Conservation (phyloP, 176 grass and related monocot species). For the Miscanthus lutarioriparius region DNA sequence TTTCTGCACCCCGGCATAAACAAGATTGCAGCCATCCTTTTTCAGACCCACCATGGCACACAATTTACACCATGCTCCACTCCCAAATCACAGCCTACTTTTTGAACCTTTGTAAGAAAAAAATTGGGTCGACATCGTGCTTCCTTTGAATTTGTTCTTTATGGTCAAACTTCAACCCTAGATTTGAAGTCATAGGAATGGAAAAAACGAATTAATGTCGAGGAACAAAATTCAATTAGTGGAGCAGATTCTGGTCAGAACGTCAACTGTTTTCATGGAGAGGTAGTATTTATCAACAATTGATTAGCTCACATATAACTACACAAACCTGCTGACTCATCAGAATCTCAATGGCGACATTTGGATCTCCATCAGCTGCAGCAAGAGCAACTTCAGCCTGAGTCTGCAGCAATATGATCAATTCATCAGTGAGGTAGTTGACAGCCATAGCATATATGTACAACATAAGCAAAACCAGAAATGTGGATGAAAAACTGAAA, state of each 20-base stretch:
- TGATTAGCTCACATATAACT: neutral
- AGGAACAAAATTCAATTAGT: neutral
- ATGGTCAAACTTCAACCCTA: constrained; percentile 37
- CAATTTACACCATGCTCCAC: constrained; percentile 9
- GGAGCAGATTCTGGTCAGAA: neutral
- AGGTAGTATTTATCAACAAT: neutral
- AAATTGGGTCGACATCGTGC: neutral
- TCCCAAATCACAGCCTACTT: neutral
- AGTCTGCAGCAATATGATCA: constrained; percentile 54
- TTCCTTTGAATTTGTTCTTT: constrained; percentile 1
- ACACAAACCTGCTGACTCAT: constrained; percentile 80
- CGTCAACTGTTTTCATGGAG: neutral
- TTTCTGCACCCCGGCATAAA: constrained; percentile 11
- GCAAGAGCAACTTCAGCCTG: constrained; percentile 95
- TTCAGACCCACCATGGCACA: neutral
- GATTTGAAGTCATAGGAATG: constrained; percentile 2
- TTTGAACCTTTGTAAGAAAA: constrained; percentile 27
- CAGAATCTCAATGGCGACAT: constrained; percentile 94
- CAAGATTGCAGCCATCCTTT: neutral
- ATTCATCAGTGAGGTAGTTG: constrained; percentile 1
- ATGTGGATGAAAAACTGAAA: neutral
- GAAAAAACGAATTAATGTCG: neutral
- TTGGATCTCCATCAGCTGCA: constrained; percentile 90
- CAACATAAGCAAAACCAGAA: neutral
- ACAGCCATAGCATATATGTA: neutral